Base-by-base conservation (phyloP, 2,329 filamentous ascomycete species). In the Aspergillus flavus region DNA sequence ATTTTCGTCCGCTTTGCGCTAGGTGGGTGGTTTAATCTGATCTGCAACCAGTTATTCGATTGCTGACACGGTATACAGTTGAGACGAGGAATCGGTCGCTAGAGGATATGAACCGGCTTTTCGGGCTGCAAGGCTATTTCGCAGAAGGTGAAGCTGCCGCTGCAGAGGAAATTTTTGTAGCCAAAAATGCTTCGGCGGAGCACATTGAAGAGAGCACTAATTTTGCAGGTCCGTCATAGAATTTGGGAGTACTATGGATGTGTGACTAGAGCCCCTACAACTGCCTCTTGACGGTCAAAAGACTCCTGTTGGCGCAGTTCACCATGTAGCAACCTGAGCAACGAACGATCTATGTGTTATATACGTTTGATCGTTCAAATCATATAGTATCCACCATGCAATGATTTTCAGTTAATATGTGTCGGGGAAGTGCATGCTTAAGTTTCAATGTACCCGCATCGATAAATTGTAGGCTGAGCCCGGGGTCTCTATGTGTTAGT, bases 81-180 rank as follows among this genome's bases (percentile, higher is more conserved):
- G 66, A 68, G 54, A 70, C 66, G 1, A 65, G 65, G 3, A 61
- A 64, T 21, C 60, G 61, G 12, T 61, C 59, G 0, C 48, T 69
- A 9, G 67, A 70, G 26, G 67, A 68, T 39, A 69, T 69, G 64
- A 65, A 63, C 12, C 57, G 54, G 6, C 53, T 69, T 6, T 69
- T 70, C 39, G 64, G 68, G 1, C 61, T 69, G 32, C 64, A 69
- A 39, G 63, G 56, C 32, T 58, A 60, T 5, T 61, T 68, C 30
- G 64, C 62, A 14, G 62, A 66, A 19, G 34, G 34, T 19, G 54
- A 57, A 34, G 45, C 52, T 14, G 34, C 46, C 6, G 28, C 46
- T 11, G 52, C 36, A 6, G 60, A 58, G 14, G 23, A 55, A 32
- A 21, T 52, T 11, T 52, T 52, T 5, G 48, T 26, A 11, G 48